Evolutionary conservation across 2,329 filamentous ascomycete genomes (phyloP), one percentile per base, ranked within the genome.

Genomic region (Colletotrichum echinochloae): DNA sequence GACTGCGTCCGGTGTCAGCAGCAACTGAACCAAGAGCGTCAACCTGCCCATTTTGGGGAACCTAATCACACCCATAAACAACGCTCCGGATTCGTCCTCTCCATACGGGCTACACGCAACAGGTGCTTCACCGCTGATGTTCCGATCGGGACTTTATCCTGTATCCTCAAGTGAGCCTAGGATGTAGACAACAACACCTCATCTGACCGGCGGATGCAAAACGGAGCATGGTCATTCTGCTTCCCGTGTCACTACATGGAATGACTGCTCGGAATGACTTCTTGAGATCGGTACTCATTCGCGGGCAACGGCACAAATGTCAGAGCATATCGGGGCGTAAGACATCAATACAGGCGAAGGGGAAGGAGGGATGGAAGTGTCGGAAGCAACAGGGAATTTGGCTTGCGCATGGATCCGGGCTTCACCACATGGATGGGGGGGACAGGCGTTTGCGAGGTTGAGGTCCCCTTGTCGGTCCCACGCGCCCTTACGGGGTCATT

Each of bases 361-460:
- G 66, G 23, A 49, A 41, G 37, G 30, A 28, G 11, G 62, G 49
- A 49, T 44, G 63, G 54, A 55, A 41, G 37, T 33, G 23, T 51
- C 35, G 54, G 30, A 39, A 59, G 26, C 39, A 52, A 60, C 28
- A 46, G 37, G 52, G 39, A 59, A 60, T 63, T 49, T 59, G 68
- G 65, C 64, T 67, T 63, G 68, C 37, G 35, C 37, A 16, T 59
- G 59, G 64, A 48, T 66, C 28, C 49, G 41, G 63, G 49, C 33
- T 66, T 51, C 49, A 61, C 63, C 44, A 67, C 30, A 52, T 35
- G 35, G 54, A 30, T 26, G 44, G 63, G 51, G 52, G 67, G 51
- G 41, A 63, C 62, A 44, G 68, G 56, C 56, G 57, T 71, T 70
- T 59, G 41, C 63, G 63, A 61, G 67, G 67, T 26, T 35, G 49